Base-by-base conservation (phyloP, 2,329 filamentous ascomycete species). In the Paramyrothecium sp. region DNA sequence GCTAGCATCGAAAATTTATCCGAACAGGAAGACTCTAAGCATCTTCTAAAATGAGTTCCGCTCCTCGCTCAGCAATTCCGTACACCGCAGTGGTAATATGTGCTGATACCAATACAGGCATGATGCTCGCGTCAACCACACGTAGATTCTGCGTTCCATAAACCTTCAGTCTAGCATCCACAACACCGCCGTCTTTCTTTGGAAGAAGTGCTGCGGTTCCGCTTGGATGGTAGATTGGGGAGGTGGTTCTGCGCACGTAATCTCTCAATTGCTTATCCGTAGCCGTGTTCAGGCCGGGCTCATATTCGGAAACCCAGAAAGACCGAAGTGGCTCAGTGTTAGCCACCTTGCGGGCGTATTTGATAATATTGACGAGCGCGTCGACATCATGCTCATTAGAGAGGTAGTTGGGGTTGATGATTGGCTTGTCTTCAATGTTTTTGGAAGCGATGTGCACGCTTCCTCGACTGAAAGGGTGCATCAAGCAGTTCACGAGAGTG, bases 381-480 rank as follows among this genome's bases (percentile, higher is more conserved):
- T 53, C 51, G 2, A 53, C 23, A 41, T 53, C 51, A 30, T 53
- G 30, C 51, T 38, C 26, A 19, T 53, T 12, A 21, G 51, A 26
- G n/a, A 53, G 51, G 33, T 53, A 53, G 10, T 53, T 53, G 30
- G 51, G 51, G 30, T 53, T 21, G 19, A 53, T 53, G 51, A 53
- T 19, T 8, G 51, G 51, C 23, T 7, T 12, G 16, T 53, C 51
- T 13, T 41, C 33, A 17, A 53, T 53, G 51, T 53, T 53, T 17
- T 20, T 41, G 7, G 51, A 53, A 10, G 12, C 10, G 51, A 53
- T 53, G 33, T 53, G 51, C 30, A 53, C 51, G 51, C 51, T 53
- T 30, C 51, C 51, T 2, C 51, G 51, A 20, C 51, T 53, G 30
- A 53, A 33, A 2, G 51, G 51, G 19, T 53, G 51, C 51, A 53